Evolutionary conservation across 2,329 filamentous ascomycete genomes (phyloP).

Genomic region (Fusarium keratoplasticum): DNA sequence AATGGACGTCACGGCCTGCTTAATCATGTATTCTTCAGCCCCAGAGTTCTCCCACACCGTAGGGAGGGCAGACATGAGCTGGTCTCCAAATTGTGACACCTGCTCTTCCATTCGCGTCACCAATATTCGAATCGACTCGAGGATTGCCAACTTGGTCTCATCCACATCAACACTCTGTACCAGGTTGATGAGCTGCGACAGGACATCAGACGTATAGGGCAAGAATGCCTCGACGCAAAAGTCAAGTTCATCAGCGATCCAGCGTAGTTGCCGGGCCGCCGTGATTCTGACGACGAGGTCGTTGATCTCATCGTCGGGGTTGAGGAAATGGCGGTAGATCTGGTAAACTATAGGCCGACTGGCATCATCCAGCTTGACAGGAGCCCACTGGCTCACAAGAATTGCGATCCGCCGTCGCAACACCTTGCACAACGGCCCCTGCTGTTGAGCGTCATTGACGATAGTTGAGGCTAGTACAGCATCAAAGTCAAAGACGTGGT

Average conservation of each 20-base stretch:
- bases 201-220: slow-evolving; percentile 79
- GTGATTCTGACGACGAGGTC: slow-evolving; percentile 94
- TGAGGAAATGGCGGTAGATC: slow-evolving; percentile 88
- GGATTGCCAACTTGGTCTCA: slow-evolving; percentile 89
- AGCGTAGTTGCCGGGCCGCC: slow-evolving; percentile 84
- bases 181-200: slow-evolving; percentile 80
- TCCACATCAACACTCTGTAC: slow-evolving; percentile 83
- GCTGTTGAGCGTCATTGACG: slow-evolving; percentile 79
- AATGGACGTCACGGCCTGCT: slow-evolving; percentile 90
- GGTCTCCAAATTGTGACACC: slow-evolving; percentile 76
- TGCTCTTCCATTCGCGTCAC: slow-evolving; percentile 85
- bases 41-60: slow-evolving; percentile 86
- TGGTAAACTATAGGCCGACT: slow-evolving; percentile 84
- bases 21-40: slow-evolving; percentile 87
- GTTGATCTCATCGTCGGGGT: slow-evolving; percentile 80
- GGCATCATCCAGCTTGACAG: slow-evolving; percentile 76
- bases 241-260: slow-evolving; percentile 85
- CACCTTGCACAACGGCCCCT: slow-evolving; percentile 76
- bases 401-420: slow-evolving; percentile 90
- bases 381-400: slow-evolving; percentile 88
- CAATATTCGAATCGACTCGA: slow-evolving; percentile 86
- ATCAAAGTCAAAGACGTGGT: slow-evolving; percentile 84
- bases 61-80: slow-evolving; percentile 84
- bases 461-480: slow-evolving; percentile 80
- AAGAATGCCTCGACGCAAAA: slow-evolving; percentile 81